These are phyloP conservation scores for Trametes sanguinea DNA, from an alignment of 768 basidiomycete species.

Conservation along the genomic window DNA sequence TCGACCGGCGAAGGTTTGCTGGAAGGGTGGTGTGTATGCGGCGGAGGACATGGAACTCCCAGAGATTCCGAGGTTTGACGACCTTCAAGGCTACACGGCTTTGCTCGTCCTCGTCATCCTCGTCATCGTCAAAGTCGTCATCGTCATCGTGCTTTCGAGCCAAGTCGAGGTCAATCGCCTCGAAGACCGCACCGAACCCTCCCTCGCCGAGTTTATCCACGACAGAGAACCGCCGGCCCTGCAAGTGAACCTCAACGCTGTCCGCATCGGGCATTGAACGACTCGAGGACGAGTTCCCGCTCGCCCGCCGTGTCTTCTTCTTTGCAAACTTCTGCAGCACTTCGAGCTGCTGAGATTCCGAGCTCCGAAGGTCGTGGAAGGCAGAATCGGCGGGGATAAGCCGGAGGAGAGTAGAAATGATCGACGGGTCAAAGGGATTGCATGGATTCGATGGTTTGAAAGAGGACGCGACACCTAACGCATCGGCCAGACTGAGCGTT, in stretches of 20 bases:
- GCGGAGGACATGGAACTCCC: constrained; percentile 90
- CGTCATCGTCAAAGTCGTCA: constrained; percentile 50
- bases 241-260: constrained; percentile 59
- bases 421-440: constrained; percentile 74
- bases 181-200: constrained; percentile 95
- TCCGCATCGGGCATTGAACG: constrained; percentile 38
- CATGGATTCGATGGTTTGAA: constrained; percentile 86
- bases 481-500: constrained; percentile 64
- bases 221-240: constrained; percentile 66
- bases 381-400: constrained; percentile 59
- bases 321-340: constrained; percentile 73
- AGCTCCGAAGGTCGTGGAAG: constrained; percentile 58
- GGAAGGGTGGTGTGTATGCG: constrained; percentile 74
- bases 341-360: constrained; percentile 61
- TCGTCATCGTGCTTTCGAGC: constrained; percentile 44
- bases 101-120: constrained; percentile 54
- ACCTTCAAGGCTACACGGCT: constrained; percentile 86
- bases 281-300: constrained; percentile 35
- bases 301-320: constrained; percentile 37
- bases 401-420: constrained; percentile 65
- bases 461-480: constrained; percentile 57
- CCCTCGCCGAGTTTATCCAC: constrained; percentile 94
- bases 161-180: constrained; percentile 55
- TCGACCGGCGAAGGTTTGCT: constrained; percentile 55
- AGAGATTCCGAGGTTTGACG: constrained; percentile 83